Base-by-base conservation (phyloP, 2,329 filamentous ascomycete genomes). In the Ophiocordyceps camponoti-leonardi region DNA sequence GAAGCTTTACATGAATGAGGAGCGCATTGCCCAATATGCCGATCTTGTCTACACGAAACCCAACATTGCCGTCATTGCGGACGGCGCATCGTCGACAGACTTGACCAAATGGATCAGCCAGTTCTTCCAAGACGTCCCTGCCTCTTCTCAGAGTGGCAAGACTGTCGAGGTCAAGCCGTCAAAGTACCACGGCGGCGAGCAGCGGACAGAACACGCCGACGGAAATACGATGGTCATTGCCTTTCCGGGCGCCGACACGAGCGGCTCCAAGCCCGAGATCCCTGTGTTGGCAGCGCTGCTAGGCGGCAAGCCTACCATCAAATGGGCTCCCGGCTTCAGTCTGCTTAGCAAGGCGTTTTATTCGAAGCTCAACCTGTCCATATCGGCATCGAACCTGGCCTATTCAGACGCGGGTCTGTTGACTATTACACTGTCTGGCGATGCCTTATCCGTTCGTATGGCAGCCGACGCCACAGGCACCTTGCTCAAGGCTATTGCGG, bases 381-480 rank as follows among this genome's bases (percentile, higher is more conserved):
- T 86, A 57, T 72, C 76, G 35, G 86, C 90, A 51, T 75, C 80
- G 57, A 90, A 92, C 68, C 69, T 79, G 53, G 75, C 81, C 53
- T 98, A 95, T 77, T 94, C 90, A 16, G 92, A 98, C 60, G 86
- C 92, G 52, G 90, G 92, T 57, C 83, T 98, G 43, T 71, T 98
- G 53, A 77, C 84, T 57, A 78, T 95, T 56, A 80, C 86, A 61
- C 73, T 98, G 55, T 77, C 72, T 47, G 93, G 92, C 47, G 68
- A 78, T 44, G 84, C 86, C 42, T 61, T 71, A 45, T 79, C 82
- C 52, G 79, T 98, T 52, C 76, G 79, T 53, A 73, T 77, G 58
- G 84, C 81, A 48, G 83, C 86, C 46, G 73, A 79, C 63, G 81
- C 81, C 59, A 77, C 85, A 37, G 83, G 88, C 55, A 84, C 88